phyloP scores from a whole-genome alignment of 352 stramenopile genomes.

The Globisporangium solare region DNA sequence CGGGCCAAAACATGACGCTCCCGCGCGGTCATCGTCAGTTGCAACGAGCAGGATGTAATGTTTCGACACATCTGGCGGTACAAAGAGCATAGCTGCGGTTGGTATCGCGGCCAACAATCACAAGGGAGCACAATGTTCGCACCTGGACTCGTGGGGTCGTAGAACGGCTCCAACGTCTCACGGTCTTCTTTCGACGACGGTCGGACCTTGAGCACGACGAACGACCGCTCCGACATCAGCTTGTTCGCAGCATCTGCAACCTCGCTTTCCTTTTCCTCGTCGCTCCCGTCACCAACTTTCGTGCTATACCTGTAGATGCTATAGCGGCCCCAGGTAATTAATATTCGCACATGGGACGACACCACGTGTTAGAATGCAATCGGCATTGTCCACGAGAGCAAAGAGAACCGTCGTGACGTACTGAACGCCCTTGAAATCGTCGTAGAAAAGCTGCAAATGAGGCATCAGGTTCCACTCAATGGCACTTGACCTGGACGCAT shows the following conservation, averaged over 20 bases:
- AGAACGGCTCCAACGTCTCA: slow-evolving; percentile 10
- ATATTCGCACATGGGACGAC: background rate
- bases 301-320: slow-evolving; percentile 10
- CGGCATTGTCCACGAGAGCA: background rate
- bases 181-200: slow-evolving; percentile 4
- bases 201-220: slow-evolving; percentile 4
- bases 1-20: slow-evolving; percentile 6
- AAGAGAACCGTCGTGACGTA: slow-evolving; percentile 8
- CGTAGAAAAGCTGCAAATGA: slow-evolving; percentile 8
- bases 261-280: background rate
- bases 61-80: slow-evolving; percentile 27
- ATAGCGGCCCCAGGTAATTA: background rate
- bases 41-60: slow-evolving; percentile 27
- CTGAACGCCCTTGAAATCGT: slow-evolving; percentile 7
- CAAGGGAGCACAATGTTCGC: slow-evolving; percentile 5
- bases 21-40: slow-evolving; percentile 23
- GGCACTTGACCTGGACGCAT: slow-evolving; percentile 3
- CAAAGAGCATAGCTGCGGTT: too few relatives aligned
- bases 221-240: slow-evolving; percentile 8
- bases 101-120: background rate
- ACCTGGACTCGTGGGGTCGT: slow-evolving; percentile 12
- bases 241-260: slow-evolving; percentile 2
- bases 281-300: background rate
- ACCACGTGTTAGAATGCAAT: background rate
- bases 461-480: slow-evolving; percentile 10